A percentile compares a stretch with the other conserved stretches of the same genome.
Conservation (phyloP, 2,329 filamentous ascomycete species). For the Ophiocordyceps camponoti-leonardi region DNA sequence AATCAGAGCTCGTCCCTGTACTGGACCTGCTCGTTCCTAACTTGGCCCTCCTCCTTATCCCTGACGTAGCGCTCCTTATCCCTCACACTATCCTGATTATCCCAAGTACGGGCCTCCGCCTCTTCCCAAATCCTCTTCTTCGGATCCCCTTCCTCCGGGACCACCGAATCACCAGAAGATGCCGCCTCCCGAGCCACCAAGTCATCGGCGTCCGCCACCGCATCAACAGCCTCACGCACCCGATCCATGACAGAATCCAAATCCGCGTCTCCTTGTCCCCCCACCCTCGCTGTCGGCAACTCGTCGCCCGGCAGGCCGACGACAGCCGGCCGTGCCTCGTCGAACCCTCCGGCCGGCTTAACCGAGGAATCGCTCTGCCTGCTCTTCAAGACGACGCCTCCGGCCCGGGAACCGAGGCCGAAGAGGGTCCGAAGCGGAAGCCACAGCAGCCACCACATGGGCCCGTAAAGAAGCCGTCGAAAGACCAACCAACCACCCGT, state of each 20-base stretch:
- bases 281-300: constrained; percentile 32
- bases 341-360: constrained; percentile 14
- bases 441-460: constrained; percentile 77
- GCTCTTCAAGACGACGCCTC: constrained; percentile 29
- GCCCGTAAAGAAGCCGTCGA: constrained; percentile 70
- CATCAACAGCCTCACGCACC: constrained; percentile 36
- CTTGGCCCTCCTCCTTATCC: constrained; percentile 1
- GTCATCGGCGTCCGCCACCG: constrained; percentile 10
- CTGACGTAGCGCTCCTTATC: background rate
- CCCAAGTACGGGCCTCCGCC: background rate
- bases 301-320: constrained; percentile 16
- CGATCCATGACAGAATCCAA: constrained; percentile 29
- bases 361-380: constrained; percentile 10
- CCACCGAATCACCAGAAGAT: background rate
- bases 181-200: background rate
- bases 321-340: background rate
- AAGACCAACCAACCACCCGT: constrained; percentile 81
- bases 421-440: constrained; percentile 57
- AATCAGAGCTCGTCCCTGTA: constrained; percentile 20
- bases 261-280: constrained; percentile 9
- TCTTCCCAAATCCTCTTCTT: background rate
- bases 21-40: constrained; percentile 17
- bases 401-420: constrained; percentile 35
- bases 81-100: background rate
- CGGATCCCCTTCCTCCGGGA: too few relatives aligned